phyloP scores from a whole-genome alignment of 2,329 filamentous ascomycete genomes.

The Fonsecaea pedrosoi region DNA sequence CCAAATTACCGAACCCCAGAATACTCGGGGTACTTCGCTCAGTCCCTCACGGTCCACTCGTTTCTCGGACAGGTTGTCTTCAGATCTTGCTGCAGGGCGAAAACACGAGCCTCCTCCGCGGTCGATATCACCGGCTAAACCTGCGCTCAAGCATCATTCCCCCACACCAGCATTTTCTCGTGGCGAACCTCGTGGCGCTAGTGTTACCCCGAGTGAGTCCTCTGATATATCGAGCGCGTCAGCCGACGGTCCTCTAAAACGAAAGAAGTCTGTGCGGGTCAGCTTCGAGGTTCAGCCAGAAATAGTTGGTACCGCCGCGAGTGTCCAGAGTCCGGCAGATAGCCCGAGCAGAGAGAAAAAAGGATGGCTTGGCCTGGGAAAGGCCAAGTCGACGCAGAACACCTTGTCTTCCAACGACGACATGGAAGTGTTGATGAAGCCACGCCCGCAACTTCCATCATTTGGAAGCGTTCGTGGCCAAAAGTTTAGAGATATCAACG shows the following conservation, averaged over 20 bases:
- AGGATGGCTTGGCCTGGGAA: slow-evolving; percentile 47
- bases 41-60: slow-evolving; percentile 64
- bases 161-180: slow-evolving; percentile 44
- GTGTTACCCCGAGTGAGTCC: slow-evolving; percentile 56
- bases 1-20: slow-evolving; percentile 24
- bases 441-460: slow-evolving; percentile 64
- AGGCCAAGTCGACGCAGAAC: slow-evolving; percentile 44
- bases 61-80: slow-evolving; percentile 60
- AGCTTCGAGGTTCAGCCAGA: slow-evolving; percentile 72
- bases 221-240: slow-evolving; percentile 62
- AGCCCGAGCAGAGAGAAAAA: slow-evolving; percentile 46
- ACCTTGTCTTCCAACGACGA: slow-evolving; percentile 53
- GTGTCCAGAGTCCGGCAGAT: slow-evolving; percentile 41
- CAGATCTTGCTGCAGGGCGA: slow-evolving; percentile 55
- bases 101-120: slow-evolving; percentile 65
- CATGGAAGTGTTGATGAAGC: slow-evolving; percentile 63
- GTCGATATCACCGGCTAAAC: slow-evolving; percentile 67
- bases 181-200: slow-evolving; percentile 33
- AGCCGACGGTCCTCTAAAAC: slow-evolving; percentile 52
- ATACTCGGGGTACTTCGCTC: slow-evolving; percentile 47
- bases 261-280: slow-evolving; percentile 63
- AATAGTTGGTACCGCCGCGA: slow-evolving; percentile 54
- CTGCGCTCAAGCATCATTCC: slow-evolving; percentile 61
- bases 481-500: slow-evolving; percentile 40
- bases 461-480: slow-evolving; percentile 68